phyloP scores from a whole-genome alignment of 768 basidiomycete genomes.

The Inosperma sp. region DNA sequence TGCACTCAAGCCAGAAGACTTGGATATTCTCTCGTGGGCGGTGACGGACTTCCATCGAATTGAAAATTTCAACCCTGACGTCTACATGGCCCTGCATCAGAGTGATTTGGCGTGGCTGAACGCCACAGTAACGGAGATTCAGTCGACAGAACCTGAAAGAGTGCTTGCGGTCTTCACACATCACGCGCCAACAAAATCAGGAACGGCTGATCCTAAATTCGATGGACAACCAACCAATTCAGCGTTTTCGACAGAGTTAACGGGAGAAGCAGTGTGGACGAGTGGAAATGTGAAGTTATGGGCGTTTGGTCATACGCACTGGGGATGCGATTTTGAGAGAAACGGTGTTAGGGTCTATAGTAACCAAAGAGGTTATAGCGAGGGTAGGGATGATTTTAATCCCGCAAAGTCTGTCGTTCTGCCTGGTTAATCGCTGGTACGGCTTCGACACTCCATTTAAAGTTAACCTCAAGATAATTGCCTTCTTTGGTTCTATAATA shows the following conservation, averaged over 20 bases:
- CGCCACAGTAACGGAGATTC: neutral
- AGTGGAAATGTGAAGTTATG: neutral
- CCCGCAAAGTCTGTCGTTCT: conserved; percentile 6
- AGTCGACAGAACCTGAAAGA: neutral
- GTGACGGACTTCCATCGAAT: neutral
- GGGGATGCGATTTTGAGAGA: neutral
- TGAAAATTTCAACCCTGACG: neutral
- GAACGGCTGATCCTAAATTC: conserved; percentile 1
- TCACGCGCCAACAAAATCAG: conserved; percentile 2
- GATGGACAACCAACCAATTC: conserved; percentile 1
- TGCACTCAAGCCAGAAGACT: neutral
- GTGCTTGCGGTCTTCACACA: neutral
- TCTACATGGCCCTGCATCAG: neutral
- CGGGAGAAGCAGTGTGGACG: neutral
- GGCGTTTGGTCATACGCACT: conserved; percentile 2
- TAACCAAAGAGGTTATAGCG: conserved; percentile 1
- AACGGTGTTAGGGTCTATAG: neutral
- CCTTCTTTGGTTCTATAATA: too few relatives aligned
- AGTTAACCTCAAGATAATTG: too few relatives aligned
- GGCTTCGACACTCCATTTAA: too few relatives aligned
- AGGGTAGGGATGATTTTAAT: neutral
- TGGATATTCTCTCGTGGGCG: conserved; percentile 1
- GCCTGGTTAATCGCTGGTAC: conserved; percentile 3
- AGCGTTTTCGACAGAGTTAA: conserved; percentile 1
- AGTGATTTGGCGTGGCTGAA: neutral